phyloP scores from a whole-genome alignment of 1,284 basidiomycete species.

The Tetrapyrgos nigripes region DNA sequence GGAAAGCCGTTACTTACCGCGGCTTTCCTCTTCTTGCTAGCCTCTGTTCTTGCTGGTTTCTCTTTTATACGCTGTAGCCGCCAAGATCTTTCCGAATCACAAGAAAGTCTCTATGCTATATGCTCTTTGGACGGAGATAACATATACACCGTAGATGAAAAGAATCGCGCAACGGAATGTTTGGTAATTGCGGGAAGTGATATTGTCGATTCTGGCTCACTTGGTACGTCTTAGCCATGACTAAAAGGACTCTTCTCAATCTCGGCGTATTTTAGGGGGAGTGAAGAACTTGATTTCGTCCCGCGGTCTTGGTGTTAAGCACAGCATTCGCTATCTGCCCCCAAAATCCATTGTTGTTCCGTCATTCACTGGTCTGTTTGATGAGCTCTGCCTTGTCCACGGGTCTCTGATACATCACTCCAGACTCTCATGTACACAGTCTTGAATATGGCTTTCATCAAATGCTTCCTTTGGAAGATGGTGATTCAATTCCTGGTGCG shows the following conservation, averaged over 20 bases:
- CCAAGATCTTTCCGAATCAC: not conserved
- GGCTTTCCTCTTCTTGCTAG: no score
- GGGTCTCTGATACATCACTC: not conserved
- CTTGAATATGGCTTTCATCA: constrained; percentile 11
- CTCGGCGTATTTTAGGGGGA: not conserved
- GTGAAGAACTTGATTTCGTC: not conserved
- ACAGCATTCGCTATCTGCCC: not conserved
- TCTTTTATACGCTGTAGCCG: no score
- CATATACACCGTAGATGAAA: constrained; percentile 7
- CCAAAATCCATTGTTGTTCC: constrained; percentile 2
- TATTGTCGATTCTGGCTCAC: constrained; percentile 7
- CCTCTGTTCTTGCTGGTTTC: no score
- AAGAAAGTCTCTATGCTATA: constrained; percentile 1
- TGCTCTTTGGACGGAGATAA: not conserved
- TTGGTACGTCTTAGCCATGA: not conserved
- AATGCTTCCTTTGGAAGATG: constrained; percentile 9
- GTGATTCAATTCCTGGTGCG: constrained; percentile 4
- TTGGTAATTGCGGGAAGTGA: not conserved
- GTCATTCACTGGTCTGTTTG: constrained; percentile 8
- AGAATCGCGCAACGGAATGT: not conserved
- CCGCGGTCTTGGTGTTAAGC: not conserved
- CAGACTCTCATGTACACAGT: constrained; percentile 15
- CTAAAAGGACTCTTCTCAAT: not conserved
- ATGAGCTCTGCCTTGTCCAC: not conserved
- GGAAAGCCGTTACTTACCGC: no score